Evolutionary conservation across 2,329 filamentous ascomycete species (phyloP), one percentile per base, ranked within the genome.

Genomic region (Didymella keratinophila): DNA sequence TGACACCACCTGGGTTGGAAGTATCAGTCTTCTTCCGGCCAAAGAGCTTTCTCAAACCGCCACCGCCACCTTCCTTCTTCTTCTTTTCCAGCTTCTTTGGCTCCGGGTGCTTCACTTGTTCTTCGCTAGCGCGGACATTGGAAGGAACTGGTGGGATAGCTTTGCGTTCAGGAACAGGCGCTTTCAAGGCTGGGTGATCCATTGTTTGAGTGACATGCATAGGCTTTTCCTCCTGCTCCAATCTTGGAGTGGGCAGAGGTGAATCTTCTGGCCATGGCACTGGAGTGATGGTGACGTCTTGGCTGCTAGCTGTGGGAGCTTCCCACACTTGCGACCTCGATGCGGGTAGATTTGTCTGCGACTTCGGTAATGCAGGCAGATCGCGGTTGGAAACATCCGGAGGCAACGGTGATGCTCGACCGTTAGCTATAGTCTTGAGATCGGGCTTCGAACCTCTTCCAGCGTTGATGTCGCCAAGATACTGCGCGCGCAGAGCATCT

Each of bases 401-500:
- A 42, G 70, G 65, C 36, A 73, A 44, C 8, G 68, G 60, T 9
- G 75, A 69, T 20, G 68, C 52, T 11, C 68, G 68, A 34, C 75
- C 75, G 50, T 76, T 76, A 8, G 72, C 72, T 56, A 64, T 60
- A 2, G 60, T 52, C 28, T 71, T 58, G 14, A 82, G 76, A 12
- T 82, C 79, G 16, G 82, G 79, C 39, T 80, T 77, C 1, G 80
- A 81, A 12, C 91, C 91, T 58, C 86, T 90, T 21, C 93, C 93
- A 41, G 90, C 88, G 64, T 83, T 86, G 46, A 80, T 81, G 72
- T 96, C 89, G 44, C 87, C 86, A 50, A 98, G 83, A 76, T 98
- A 98, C n/a, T 91, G 88, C 63, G 92, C 88, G 52, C 93, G 88
- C 62, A 96, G 89, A 8, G 89, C 83, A 70, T 95, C 89, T 78